Evolutionary conservation across 2,329 filamentous ascomycete species (phyloP).

Genomic region (Pseudopyricularia cyperi): DNA sequence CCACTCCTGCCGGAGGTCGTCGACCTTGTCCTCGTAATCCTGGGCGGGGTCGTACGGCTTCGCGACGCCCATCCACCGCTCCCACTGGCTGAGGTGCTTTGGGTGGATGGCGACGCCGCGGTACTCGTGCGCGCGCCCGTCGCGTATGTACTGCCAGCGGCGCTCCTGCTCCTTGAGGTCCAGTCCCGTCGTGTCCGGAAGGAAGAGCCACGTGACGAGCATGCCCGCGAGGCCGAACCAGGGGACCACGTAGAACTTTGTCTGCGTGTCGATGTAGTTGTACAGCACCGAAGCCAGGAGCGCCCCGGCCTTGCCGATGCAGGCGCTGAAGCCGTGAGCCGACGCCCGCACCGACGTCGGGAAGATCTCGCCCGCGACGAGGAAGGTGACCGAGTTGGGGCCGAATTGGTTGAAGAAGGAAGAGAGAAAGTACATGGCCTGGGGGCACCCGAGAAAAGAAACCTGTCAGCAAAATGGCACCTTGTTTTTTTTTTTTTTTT

Average conservation of each 20-base stretch:
- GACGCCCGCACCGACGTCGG: slow-evolving; percentile 86
- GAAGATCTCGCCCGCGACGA: slow-evolving; percentile 93
- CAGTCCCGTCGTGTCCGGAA: slow-evolving; percentile 93
- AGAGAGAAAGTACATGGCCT: slow-evolving; percentile 95
- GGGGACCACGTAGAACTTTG: slow-evolving; percentile 82
- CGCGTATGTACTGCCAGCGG: slow-evolving; percentile 76
- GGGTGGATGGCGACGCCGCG: slow-evolving; percentile 89
- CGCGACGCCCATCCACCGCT: slow-evolving; percentile 63
- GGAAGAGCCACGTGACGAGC: slow-evolving; percentile 69
- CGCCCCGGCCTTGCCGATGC: slow-evolving; percentile 77
- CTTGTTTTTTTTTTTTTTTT: too few species aligned
- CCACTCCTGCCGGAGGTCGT: slow-evolving; percentile 63
- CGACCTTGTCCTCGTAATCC: slow-evolving; percentile 74
- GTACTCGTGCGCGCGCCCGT: slow-evolving; percentile 68
- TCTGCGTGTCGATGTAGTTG: slow-evolving; percentile 81
- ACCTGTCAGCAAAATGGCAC: neutral
- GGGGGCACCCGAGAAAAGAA: slow-evolving; percentile 23
- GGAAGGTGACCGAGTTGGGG: slow-evolving; percentile 91
- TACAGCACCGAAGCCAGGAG: slow-evolving; percentile 79
- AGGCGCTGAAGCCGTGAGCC: slow-evolving; percentile 90
- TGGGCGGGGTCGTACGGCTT: slow-evolving; percentile 73
- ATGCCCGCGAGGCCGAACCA: slow-evolving; percentile 91
- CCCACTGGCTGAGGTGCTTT: slow-evolving; percentile 77
- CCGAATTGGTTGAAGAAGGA: slow-evolving; percentile 99
- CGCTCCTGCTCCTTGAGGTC: slow-evolving; percentile 97